Conservation (phyloP, 129 eudicot species). For the Artemisia argyi region DNA sequence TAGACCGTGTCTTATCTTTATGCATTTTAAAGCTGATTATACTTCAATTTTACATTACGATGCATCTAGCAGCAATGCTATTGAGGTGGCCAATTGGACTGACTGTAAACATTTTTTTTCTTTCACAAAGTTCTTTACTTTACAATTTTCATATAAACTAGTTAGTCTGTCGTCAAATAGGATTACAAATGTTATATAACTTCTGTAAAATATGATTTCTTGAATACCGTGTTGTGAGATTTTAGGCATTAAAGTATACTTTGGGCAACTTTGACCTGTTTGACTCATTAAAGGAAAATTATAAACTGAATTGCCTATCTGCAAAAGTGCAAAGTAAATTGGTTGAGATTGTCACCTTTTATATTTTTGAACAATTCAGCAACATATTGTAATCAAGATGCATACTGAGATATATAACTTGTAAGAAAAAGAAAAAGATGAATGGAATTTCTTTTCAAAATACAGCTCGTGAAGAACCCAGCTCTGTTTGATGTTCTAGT, state of each 20-base stretch:
- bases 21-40: constrained; percentile 11
- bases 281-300: too few species aligned
- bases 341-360: background rate
- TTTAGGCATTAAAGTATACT: too few species aligned
- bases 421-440: constrained; percentile 16
- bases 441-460: constrained; percentile 7
- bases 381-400: background rate
- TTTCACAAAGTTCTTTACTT: too few species aligned
- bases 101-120: too few species aligned
- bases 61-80: constrained; percentile 4
- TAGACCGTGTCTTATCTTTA: background rate
- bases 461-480: constrained; percentile 98
- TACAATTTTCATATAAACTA: too few species aligned
- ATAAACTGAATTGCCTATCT: too few species aligned
- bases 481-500: constrained; percentile 92
- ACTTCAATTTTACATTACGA: constrained; percentile 1
- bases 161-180: background rate
- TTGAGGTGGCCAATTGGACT: background rate
- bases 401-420: background rate
- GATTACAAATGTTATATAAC: background rate
- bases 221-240: too few species aligned
- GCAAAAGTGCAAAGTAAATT: background rate
- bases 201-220: too few species aligned
- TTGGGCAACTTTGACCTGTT: background rate
- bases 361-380: background rate